Base-by-base conservation (phyloP, 495 filamentous ascomycete species). In the Sordaria brevicollis region DNA sequence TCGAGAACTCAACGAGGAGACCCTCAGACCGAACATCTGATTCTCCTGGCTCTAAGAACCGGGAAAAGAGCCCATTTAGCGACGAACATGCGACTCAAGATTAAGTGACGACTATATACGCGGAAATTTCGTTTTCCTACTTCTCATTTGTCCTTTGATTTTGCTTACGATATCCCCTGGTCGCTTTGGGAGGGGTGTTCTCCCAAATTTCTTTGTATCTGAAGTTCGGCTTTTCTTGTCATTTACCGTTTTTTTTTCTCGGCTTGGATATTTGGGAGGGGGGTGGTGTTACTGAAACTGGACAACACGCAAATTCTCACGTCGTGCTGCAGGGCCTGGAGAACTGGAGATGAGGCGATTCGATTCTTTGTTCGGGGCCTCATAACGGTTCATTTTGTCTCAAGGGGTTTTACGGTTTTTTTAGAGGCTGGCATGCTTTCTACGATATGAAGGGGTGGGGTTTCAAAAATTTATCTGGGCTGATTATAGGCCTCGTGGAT, bases 31-130 rank as follows among this genome's bases (percentile, higher is more conserved):
- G 76, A 43, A 74, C 76, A 31, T 76, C 77, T n/a, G 74, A 65
- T 13, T 38, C 74, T 17, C 74, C 78, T 5, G 69, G 70, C 15
- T 62, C 49, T 9, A 74, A 73, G 71, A 76, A 75, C 65, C 78
- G 82, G 66, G 78, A 82, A 33, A 76, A 75, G 54, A 86, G 84
- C 69, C 86, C 86, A 9, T 88, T 88, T 74, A 82, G 84, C 11
- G 86, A 88, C 70, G 86, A 88, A 75, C 79, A 88, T 67, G 86
- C 84, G 65, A 77, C 83, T 38, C 74, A 80, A 65, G 81, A 83
- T 66, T 81, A 73, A 77, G n/a, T 62, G 25, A 62, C 13, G 49
- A 62, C 49, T 62, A 31, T 25, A 70, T 33, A 31, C 29, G 43
- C 29, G 62, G 68, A 49, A n/a, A 36, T 69, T 25, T 69, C 49